Conservation (phyloP, 2,329 filamentous ascomycete genomes). For the Macrophomina phaseolina region DNA sequence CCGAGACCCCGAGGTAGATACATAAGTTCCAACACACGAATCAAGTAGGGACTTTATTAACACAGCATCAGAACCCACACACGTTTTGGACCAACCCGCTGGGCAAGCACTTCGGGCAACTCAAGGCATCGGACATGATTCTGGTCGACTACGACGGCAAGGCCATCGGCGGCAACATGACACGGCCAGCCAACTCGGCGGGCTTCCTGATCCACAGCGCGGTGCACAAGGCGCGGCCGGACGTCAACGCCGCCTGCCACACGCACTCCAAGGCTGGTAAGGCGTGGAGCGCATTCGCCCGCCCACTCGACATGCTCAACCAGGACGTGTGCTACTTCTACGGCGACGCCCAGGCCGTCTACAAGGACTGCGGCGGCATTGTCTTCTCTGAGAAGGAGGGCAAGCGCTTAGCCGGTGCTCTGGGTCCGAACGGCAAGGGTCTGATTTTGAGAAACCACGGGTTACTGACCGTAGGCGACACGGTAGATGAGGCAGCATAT, state of each 20-base stretch:
- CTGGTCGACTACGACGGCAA: slow-evolving; percentile 68
- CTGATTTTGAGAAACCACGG: slow-evolving; percentile 75
- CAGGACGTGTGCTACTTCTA: slow-evolving; percentile 71
- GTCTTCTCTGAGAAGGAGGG: slow-evolving; percentile 70
- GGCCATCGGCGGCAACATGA: slow-evolving; percentile 67
- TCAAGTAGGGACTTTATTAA: neutral
- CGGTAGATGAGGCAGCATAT: slow-evolving; percentile 77
- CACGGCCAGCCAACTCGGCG: slow-evolving; percentile 67
- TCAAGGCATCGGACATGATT: slow-evolving; percentile 71
- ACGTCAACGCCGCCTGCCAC: slow-evolving; percentile 72
- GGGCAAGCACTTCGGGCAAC: slow-evolving; percentile 67
- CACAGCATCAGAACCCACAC: slow-evolving; percentile 47
- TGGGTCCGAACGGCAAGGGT: slow-evolving; percentile 67
- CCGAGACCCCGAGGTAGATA: slow-evolving; percentile 62
- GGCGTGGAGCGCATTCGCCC: slow-evolving; percentile 70
- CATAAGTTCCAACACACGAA: too few relatives aligned
- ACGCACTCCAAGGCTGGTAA: slow-evolving; percentile 70
- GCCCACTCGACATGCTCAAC: slow-evolving; percentile 72
- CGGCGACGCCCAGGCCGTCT: slow-evolving; percentile 67
- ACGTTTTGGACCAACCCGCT: slow-evolving; percentile 74
- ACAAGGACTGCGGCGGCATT: slow-evolving; percentile 68
- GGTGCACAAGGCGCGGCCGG: slow-evolving; percentile 68
- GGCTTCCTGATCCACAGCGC: slow-evolving; percentile 74
- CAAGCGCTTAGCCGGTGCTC: slow-evolving; percentile 64
- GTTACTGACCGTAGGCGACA: slow-evolving; percentile 70